These are phyloP conservation scores for Vicia villosa DNA, from an alignment of 306 rosid genomes.

Conservation along the genomic window DNA sequence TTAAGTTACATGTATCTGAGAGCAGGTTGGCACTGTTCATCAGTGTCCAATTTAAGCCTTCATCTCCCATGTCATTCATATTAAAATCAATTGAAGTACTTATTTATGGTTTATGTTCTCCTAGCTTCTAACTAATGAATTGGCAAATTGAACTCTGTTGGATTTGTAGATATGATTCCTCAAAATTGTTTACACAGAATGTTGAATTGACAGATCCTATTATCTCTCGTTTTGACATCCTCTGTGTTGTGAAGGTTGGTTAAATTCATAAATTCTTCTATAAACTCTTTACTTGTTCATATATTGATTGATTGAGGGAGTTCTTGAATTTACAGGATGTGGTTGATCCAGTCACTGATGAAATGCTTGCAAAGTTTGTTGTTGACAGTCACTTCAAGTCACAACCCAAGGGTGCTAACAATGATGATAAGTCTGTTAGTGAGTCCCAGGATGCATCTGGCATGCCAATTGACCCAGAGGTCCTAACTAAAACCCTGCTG, in stretches of 20 bases:
- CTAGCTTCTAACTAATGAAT: neutral
- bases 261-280: constrained; percentile 19
- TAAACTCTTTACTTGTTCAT: constrained; percentile 17
- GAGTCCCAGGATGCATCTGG: constrained; percentile 64
- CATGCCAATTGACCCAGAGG: constrained; percentile 78
- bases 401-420: constrained; percentile 75
- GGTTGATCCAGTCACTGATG: constrained; percentile 88
- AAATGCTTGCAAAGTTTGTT: constrained; percentile 96
- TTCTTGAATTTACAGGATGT: constrained; percentile 69
- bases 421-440: constrained; percentile 55
- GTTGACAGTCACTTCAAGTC: constrained; percentile 96
- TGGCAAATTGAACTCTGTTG: constrained; percentile 32
- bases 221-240: constrained; percentile 90
- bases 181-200: constrained; percentile 84
- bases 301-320: constrained; percentile 40
- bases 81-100: neutral
- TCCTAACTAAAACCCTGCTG: constrained; percentile 36
- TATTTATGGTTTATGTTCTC: neutral
- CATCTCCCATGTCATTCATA: neutral
- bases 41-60: neutral
- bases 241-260: constrained; percentile 92
- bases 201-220: constrained; percentile 98
- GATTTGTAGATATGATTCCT: constrained; percentile 88
- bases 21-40: constrained; percentile 7
- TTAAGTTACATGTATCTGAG: neutral